Percentiles rank a stretch among this genome's conserved stretches.
Evolutionary conservation across 2,329 filamentous ascomycete genomes (phyloP).

Genomic region (Aspergillus intermedius): DNA sequence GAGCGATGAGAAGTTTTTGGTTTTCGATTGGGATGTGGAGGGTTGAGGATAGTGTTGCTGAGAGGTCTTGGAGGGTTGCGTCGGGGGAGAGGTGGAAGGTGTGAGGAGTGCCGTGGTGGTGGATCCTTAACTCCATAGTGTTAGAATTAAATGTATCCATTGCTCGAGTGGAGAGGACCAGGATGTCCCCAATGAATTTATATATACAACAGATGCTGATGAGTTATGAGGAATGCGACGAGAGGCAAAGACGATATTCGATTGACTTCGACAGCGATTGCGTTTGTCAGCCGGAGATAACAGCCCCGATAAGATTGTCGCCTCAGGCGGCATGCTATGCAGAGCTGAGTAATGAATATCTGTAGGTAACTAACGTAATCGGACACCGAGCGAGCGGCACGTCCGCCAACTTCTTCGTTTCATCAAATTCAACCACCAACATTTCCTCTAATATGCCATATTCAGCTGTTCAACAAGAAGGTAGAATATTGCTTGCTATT

Average conservation of each 20-base stretch:
- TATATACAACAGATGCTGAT: neutral
- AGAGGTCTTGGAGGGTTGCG: constrained; percentile 46
- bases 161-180: too few relatives aligned
- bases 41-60: constrained; percentile 24
- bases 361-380: too few relatives aligned
- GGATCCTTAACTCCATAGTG: constrained; percentile 42
- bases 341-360: neutral
- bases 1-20: constrained; percentile 42
- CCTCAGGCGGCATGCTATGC: neutral
- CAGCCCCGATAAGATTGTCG: constrained; percentile 1
- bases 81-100: constrained; percentile 42
- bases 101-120: constrained; percentile 50
- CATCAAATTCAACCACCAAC: too few relatives aligned
- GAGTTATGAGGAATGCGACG: neutral
- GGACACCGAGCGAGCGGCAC: too few relatives aligned
- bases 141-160: constrained; percentile 6
- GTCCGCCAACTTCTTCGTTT: too few relatives aligned
- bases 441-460: too few relatives aligned
- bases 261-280: constrained; percentile 24
- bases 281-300: constrained; percentile 31
- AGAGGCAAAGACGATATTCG: constrained; percentile 15
- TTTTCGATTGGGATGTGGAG: constrained; percentile 36
- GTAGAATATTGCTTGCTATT: too few relatives aligned
- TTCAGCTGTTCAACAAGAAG: too few relatives aligned
- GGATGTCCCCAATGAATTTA: neutral